phyloP scores from a whole-genome alignment of 163 green algal species.

The Picocystis sp. region DNA sequence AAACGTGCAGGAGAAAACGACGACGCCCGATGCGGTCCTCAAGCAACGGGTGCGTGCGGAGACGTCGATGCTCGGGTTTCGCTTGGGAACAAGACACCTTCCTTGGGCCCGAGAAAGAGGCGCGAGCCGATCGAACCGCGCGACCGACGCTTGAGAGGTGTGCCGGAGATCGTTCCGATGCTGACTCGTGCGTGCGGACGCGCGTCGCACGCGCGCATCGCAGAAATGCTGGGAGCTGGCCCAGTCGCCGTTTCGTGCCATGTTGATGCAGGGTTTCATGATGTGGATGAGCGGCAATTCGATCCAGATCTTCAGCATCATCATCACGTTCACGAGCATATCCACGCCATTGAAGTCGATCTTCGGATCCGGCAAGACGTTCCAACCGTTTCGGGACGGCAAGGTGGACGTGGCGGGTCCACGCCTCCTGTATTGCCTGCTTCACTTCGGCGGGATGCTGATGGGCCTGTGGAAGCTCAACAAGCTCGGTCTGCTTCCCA shows the following conservation, averaged over 20 bases:
- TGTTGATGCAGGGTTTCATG: slow-evolving; percentile 94
- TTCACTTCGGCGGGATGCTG: slow-evolving; percentile 53
- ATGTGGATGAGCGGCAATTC: slow-evolving; percentile 67
- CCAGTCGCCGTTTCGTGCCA: slow-evolving; percentile 39
- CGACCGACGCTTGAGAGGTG: too few species aligned
- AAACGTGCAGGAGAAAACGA: too few species aligned
- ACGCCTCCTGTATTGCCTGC: slow-evolving; percentile 60
- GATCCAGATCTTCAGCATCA: slow-evolving; percentile 89
- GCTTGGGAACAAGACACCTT: too few species aligned
- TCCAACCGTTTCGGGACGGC: slow-evolving; percentile 15
- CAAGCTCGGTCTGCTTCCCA: slow-evolving; percentile 78
- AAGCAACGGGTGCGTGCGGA: too few species aligned
- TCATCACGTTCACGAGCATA: slow-evolving; percentile 77
- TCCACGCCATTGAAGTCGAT: slow-evolving; percentile 73
- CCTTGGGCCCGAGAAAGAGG: too few species aligned
- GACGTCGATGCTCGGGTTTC: too few species aligned
- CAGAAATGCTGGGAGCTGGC: slow-evolving; percentile 34
- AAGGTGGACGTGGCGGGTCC: slow-evolving; percentile 53
- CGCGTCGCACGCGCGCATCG: background rate
- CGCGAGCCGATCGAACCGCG: too few species aligned
- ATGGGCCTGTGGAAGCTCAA: slow-evolving; percentile 78
- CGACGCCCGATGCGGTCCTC: too few species aligned
- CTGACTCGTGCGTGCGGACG: too few species aligned
- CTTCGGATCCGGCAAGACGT: slow-evolving; percentile 30
- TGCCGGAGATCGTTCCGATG: too few species aligned